phyloP scores from a whole-genome alignment of 1,284 basidiomycete genomes.

The Flammula alnicola region DNA sequence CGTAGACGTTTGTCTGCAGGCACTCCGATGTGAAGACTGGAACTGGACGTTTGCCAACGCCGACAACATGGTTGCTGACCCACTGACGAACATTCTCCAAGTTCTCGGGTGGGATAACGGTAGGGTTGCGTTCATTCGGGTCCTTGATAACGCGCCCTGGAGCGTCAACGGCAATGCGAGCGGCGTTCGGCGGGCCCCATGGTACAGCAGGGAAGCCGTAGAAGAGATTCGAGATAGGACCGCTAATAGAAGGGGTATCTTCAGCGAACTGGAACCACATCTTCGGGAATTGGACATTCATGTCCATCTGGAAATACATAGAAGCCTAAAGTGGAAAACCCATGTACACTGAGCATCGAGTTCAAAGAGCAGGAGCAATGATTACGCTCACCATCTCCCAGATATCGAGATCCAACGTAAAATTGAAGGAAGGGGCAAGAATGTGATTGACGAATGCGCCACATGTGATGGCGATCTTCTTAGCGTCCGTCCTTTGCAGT shows the following conservation, averaged over 20 bases:
- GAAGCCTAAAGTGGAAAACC: background rate
- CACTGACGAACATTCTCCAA: slow-evolving; percentile 1
- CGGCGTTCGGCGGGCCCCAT: slow-evolving; percentile 4
- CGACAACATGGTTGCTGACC: slow-evolving; percentile 2
- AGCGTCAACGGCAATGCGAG: slow-evolving; percentile 6
- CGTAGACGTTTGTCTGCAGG: slow-evolving; percentile 6
- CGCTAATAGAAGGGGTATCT: background rate
- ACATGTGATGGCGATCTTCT: slow-evolving; percentile 5
- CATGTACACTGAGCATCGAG: too few relatives aligned
- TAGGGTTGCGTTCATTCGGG: slow-evolving; percentile 1
- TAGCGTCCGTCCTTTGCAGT: background rate
- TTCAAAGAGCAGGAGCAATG: background rate
- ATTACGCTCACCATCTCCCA: slow-evolving; percentile 1
- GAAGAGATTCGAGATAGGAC: slow-evolving; percentile 5
- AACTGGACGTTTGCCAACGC: background rate
- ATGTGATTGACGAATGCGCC: slow-evolving; percentile 5
- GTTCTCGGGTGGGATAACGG: slow-evolving; percentile 5
- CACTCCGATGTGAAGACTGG: slow-evolving; percentile 1
- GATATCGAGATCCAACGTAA: slow-evolving; percentile 6
- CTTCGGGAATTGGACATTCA: slow-evolving; percentile 2
- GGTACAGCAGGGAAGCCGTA: slow-evolving; percentile 6
- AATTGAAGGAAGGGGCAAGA: slow-evolving; percentile 2
- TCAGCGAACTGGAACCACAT: slow-evolving; percentile 10
- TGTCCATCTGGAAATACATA: slow-evolving; percentile 10
- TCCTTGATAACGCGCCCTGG: slow-evolving; percentile 7